Conservation (phyloP, 2,329 filamentous ascomycete genomes). For the Calonectria montana region DNA sequence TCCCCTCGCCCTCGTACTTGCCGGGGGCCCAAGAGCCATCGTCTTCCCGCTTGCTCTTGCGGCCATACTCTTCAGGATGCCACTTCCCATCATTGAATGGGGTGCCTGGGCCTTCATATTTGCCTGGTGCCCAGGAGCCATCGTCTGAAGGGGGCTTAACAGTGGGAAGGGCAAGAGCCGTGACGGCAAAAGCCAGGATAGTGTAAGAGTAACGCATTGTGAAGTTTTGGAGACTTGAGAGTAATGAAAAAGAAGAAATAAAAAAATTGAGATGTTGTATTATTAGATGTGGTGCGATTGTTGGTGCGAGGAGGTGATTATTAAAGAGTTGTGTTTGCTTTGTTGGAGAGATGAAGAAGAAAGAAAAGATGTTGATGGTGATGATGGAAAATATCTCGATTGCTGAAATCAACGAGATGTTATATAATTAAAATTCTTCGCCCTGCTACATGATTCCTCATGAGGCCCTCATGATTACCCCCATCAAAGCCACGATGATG, state of each 20-base stretch:
- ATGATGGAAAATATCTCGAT: background rate
- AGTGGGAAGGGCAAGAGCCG: background rate
- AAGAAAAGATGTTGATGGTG: background rate
- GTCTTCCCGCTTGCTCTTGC: background rate
- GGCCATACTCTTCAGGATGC: background rate
- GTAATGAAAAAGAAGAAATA: background rate
- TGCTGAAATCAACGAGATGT: background rate
- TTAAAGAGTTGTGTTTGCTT: background rate
- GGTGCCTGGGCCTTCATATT: background rate
- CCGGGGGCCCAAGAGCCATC: background rate
- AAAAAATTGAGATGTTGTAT: no score
- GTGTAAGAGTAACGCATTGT: conserved; percentile 2
- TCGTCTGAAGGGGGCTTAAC: background rate
- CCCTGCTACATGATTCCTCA: background rate
- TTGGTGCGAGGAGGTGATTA: background rate
- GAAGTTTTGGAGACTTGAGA: background rate
- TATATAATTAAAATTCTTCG: background rate
- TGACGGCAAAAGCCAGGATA: background rate
- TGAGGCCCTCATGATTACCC: background rate
- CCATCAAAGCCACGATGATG: background rate
- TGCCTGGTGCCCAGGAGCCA: background rate
- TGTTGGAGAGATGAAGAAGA: background rate
- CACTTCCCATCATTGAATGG: background rate
- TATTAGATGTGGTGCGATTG: background rate
- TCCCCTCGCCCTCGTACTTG: background rate